Evolutionary conservation across 2,329 filamentous ascomycete species (phyloP).

Genomic region (Ophiosphaerella korrae): DNA sequence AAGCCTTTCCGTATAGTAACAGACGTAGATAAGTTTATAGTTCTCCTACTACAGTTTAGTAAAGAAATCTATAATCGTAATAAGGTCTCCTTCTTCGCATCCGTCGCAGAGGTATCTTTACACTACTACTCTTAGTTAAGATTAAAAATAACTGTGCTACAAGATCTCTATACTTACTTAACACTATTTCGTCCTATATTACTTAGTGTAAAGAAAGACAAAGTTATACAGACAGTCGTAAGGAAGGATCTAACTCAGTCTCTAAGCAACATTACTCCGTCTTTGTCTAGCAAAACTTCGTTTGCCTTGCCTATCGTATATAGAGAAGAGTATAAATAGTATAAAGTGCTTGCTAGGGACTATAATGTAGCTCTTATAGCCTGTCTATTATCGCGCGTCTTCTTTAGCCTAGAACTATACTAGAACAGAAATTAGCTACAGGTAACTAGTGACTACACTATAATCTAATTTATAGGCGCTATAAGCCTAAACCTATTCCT

Average conservation of each 20-base stretch:
- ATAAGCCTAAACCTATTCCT: slow-evolving; percentile 55
- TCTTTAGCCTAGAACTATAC: slow-evolving; percentile 57
- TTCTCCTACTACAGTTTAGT: no score
- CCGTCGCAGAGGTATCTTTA: no score
- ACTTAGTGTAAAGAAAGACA: background rate
- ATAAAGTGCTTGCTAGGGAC: background rate
- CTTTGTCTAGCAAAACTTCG: background rate
- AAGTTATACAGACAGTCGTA: background rate
- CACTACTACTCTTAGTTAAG: no score
- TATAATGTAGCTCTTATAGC: slow-evolving; percentile 30
- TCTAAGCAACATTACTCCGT: background rate
- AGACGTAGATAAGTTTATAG: no score
- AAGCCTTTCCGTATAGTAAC: no score
- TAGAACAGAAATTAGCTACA: slow-evolving; percentile 61
- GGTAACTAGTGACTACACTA: slow-evolving; percentile 57
- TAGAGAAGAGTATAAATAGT: background rate
- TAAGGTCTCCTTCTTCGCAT: no score
- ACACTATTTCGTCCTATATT: no score
- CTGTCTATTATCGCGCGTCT: slow-evolving; percentile 59
- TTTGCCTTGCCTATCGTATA: background rate
- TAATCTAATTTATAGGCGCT: slow-evolving; percentile 56
- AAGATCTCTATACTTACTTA: no score
- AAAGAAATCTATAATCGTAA: no score
- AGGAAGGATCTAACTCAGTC: background rate
- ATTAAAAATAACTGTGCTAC: no score